phyloP scores from a whole-genome alignment of 1,139 yeast genomes.

The Wickerhamomyces sp. region DNA sequence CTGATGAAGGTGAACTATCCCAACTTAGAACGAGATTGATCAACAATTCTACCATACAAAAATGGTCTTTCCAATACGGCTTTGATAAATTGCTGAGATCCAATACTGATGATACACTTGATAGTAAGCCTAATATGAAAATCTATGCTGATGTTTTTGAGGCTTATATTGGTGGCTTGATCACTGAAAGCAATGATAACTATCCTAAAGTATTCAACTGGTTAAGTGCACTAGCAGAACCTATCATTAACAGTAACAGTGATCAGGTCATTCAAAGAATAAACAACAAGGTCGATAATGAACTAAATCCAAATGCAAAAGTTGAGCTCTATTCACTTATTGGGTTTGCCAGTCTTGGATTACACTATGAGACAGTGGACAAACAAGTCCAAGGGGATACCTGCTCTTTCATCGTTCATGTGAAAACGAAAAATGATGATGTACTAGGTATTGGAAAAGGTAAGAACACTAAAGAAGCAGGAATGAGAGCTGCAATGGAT shows the following conservation, averaged over 20 bases:
- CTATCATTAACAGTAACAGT: constrained; percentile 10
- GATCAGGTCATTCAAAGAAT: constrained; percentile 23
- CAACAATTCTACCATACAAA: constrained; percentile 66
- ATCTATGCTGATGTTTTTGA: constrained; percentile 25
- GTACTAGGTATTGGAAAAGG: constrained; percentile 62
- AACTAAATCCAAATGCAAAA: constrained; percentile 37
- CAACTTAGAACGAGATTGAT: constrained; percentile 66
- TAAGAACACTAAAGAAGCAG: constrained; percentile 59
- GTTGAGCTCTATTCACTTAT: constrained; percentile 71
- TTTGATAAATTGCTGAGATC: constrained; percentile 57
- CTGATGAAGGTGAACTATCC: constrained; percentile 80
- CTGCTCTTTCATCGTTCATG: constrained; percentile 52
- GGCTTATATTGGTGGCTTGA: constrained; percentile 24
- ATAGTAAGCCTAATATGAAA: constrained; percentile 25
- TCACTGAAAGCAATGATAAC: constrained; percentile 17
- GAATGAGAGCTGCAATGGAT: constrained; percentile 65
- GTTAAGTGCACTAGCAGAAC: constrained; percentile 19
- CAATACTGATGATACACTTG: constrained; percentile 25
- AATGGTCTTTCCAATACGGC: constrained; percentile 68
- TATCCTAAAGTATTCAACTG: constrained; percentile 17
- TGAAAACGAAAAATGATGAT: constrained; percentile 60
- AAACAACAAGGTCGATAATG: constrained; percentile 2
- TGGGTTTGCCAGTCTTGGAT: constrained; percentile 67
- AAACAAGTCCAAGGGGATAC: constrained; percentile 50
- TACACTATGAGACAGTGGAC: constrained; percentile 53